Base-by-base conservation (phyloP, 352 stramenopile species). In the Thalassiosira oceanica region DNA sequence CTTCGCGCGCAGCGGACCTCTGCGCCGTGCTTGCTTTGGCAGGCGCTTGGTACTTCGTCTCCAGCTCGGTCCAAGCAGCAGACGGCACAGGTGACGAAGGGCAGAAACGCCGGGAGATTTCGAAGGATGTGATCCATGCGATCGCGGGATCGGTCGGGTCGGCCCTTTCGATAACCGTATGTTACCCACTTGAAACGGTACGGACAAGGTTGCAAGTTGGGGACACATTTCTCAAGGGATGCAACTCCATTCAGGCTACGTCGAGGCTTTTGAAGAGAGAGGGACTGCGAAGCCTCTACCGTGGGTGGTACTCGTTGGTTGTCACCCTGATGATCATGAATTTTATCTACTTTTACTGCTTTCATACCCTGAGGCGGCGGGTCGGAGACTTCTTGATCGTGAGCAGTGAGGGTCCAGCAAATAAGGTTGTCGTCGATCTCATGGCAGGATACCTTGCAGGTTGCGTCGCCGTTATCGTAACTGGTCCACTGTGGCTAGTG, bases 301-400 rank as follows among this genome's bases (percentile, higher is more conserved):
- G 33, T 16, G 53, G 53, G 33, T 61, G 23, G 33, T 48, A 10
- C 29, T 68, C 54, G n/a, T 20, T 74, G 7, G 35, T 67, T n/a
- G n/a, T 67, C 28, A 37, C 62, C 13, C 13, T 61, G 33, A 51
- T 67, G 35, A 39, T 27, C 16, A 41, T 61, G 16, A 67, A 67
- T n/a, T 74, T 74, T 41, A 26, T 52, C 24, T 66, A 67, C 29
- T 74, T 74, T 29, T 74, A 74, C 44, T 54, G 31, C 11, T 66
- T 66, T 26, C 43, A 49, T 37, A 36, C 20, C 3, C 29, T 41
- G 10, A 45, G 54, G 45, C 15, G 43, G 24, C 13, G 5, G 7
- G 7, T 16, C 7, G 15, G 7, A 20, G 7, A 20, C n/a, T 46
- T 46, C 37, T 8, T 18, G 6, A 26, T 8, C 5, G 10, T 46